Conservation (phyloP, 768 basidiomycete genomes). For the Filobasidium floriforme region DNA sequence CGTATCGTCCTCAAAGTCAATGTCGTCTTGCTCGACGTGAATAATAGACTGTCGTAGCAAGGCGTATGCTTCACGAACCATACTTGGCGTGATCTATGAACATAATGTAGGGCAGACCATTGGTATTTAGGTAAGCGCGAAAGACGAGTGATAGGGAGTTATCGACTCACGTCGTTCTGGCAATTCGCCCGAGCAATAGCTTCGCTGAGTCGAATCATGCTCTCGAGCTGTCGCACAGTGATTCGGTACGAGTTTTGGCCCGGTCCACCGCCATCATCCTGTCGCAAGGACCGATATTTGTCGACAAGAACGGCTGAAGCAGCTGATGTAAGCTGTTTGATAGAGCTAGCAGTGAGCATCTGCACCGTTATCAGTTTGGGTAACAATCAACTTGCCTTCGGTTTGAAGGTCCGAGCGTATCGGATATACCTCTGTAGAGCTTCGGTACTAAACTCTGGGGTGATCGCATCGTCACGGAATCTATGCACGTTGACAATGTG, state of each 20-base stretch:
- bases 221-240: constrained; percentile 94
- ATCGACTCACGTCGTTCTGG: constrained; percentile 65
- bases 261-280: constrained; percentile 82
- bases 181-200: constrained; percentile 97
- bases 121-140: too few relatives aligned
- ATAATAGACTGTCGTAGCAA: constrained; percentile 95
- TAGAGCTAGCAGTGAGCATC: not conserved
- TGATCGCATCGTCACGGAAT: constrained; percentile 86
- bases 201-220: constrained; percentile 95
- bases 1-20: constrained; percentile 71
- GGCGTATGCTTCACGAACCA: constrained; percentile 90
- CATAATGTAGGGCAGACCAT: too few relatives aligned
- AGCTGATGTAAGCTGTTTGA: constrained; percentile 71
- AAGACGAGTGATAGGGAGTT: too few relatives aligned
- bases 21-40: constrained; percentile 97
- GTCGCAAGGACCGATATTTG: constrained; percentile 83
- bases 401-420: constrained; percentile 93
- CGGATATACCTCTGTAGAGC: constrained; percentile 93
- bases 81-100: constrained; percentile 83
- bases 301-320: constrained; percentile 89
- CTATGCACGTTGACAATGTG: constrained; percentile 98
- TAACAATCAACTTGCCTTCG: constrained; percentile 58
- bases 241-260: constrained; percentile 92
- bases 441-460: constrained; percentile 95
- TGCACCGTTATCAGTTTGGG: constrained; percentile 3